Conservation (phyloP, 1,284 basidiomycete genomes). For the Gyrodon tennesseensis region DNA sequence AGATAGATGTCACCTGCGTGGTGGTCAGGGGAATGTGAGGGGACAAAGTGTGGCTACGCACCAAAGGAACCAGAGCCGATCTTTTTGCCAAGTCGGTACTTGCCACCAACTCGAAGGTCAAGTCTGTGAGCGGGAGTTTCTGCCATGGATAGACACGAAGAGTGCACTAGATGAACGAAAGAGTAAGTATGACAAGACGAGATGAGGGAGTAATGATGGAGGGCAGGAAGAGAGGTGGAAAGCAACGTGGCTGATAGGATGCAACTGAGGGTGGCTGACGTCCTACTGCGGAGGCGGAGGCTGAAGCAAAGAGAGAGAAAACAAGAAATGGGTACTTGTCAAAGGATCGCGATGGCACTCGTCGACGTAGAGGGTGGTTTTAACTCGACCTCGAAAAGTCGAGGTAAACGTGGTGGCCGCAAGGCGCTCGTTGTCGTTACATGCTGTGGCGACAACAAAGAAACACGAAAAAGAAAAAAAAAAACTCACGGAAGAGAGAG, state of each 20-base stretch:
- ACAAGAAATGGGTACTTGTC: constrained; percentile 1
- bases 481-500: constrained; percentile 38
- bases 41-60: constrained; percentile 48
- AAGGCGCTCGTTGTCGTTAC: constrained; percentile 32
- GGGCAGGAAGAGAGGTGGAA: constrained; percentile 28
- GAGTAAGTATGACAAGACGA: constrained; percentile 14
- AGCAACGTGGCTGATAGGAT: constrained; percentile 27
- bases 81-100: constrained; percentile 99
- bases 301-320: constrained; percentile 8
- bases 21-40: neutral
- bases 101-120: constrained; percentile 96
- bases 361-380: constrained; percentile 10
- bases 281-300: constrained; percentile 17
- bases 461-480: neutral
- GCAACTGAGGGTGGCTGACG: constrained; percentile 37
- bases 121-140: constrained; percentile 71
- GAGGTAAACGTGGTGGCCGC: constrained; percentile 39
- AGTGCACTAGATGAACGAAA: constrained; percentile 27
- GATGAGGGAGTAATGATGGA: constrained; percentile 20
- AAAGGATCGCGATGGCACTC: constrained; percentile 18
- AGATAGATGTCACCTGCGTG: constrained; percentile 94
- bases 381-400: constrained; percentile 18
- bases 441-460: constrained; percentile 18
- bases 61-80: constrained; percentile 99
- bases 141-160: constrained; percentile 53